These are phyloP conservation scores for Vigna radiata DNA, from an alignment of 306 rosid genomes.

Conservation along the genomic window DNA sequence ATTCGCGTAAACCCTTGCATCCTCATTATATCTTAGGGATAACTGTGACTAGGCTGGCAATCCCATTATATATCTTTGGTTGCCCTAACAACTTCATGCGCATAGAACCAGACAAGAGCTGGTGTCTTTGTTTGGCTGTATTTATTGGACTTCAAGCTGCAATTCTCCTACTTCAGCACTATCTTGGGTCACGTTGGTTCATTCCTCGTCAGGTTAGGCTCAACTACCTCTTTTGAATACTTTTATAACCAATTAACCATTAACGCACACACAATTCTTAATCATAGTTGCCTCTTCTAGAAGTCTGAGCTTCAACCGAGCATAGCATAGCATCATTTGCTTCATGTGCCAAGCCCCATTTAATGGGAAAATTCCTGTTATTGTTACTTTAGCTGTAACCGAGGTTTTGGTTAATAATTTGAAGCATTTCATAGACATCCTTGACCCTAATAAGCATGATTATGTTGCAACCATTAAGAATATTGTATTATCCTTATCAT, in stretches of 20 bases:
- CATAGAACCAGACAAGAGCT: constrained; percentile 71
- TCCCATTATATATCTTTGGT: constrained; percentile 86
- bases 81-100: constrained; percentile 98
- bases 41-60: constrained; percentile 79
- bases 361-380: neutral
- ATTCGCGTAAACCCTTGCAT: constrained; percentile 94
- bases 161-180: constrained; percentile 89
- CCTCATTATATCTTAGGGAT: constrained; percentile 88
- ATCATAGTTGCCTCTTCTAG: neutral
- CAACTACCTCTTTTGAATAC: constrained; percentile 25
- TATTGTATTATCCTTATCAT: neutral
- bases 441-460: neutral
- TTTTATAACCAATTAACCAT: constrained; percentile 17
- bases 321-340: neutral
- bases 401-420: constrained; percentile 3
- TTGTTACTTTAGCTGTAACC: constrained; percentile 12
- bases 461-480: constrained; percentile 15
- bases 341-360: neutral
- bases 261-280: constrained; percentile 11
- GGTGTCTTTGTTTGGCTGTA: constrained; percentile 75
- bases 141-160: constrained; percentile 76
- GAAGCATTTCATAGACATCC: constrained; percentile 11
- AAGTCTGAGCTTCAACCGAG: neutral
- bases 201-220: constrained; percentile 88
- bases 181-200: constrained; percentile 97